Conservation (phyloP, 1,139 yeast genomes). For the Pneumocystis jirovecii region DNA sequence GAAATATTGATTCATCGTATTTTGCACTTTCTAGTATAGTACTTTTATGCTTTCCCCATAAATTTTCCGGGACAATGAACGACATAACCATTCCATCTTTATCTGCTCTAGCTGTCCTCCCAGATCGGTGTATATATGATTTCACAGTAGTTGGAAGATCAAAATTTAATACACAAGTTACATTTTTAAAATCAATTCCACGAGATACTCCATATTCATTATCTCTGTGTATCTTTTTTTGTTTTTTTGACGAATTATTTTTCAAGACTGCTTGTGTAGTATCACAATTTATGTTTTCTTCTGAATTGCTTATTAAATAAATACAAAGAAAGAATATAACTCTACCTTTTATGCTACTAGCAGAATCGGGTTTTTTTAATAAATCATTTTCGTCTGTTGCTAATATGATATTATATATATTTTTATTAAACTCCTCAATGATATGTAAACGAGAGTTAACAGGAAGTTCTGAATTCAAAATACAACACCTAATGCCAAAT, state of each 20-base stretch:
- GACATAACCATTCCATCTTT: conserved; percentile 90
- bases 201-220: conserved; percentile 87
- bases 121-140: conserved; percentile 85
- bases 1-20: conserved; percentile 72
- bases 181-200: conserved; percentile 93
- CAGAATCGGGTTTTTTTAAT: conserved; percentile 38
- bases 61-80: conserved; percentile 70
- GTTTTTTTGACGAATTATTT: conserved; percentile 12
- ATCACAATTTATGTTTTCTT: neutral
- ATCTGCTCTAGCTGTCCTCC: conserved; percentile 97
- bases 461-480: conserved; percentile 84
- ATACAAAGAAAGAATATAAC: neutral
- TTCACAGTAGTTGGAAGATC: conserved; percentile 85
- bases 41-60: conserved; percentile 78
- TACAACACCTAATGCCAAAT: conserved; percentile 80
- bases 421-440: conserved; percentile 87
- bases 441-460: conserved; percentile 85
- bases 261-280: conserved; percentile 13
- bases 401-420: conserved; percentile 69
- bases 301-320: conserved; percentile 12
- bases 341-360: conserved; percentile 20
- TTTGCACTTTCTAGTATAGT: conserved; percentile 59
- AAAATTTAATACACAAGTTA: conserved; percentile 90
- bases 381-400: conserved; percentile 76
- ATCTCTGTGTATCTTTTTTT: conserved; percentile 28